Percentiles rank a stretch among this genome's conserved stretches.
Evolutionary conservation across 2,329 filamentous ascomycete genomes (phyloP).

Genomic region (Fusarium luffae): DNA sequence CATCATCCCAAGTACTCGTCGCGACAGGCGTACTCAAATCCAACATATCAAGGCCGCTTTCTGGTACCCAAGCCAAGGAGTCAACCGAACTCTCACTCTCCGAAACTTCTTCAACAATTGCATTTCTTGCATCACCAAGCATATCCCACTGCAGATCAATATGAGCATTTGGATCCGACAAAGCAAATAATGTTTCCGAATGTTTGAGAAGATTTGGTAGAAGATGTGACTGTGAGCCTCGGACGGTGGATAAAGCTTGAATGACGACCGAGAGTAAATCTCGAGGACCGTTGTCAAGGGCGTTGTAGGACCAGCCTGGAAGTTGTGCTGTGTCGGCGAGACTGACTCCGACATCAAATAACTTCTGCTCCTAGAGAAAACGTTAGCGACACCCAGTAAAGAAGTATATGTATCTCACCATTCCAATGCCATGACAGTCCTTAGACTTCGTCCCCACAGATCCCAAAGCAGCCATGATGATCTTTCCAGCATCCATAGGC

Average conservation of each 20-base stretch:
- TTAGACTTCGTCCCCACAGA: slow-evolving; percentile 45
- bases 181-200: slow-evolving; percentile 30
- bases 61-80: slow-evolving; percentile 1
- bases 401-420: slow-evolving; percentile 24
- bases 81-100: slow-evolving; percentile 9
- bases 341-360: slow-evolving; percentile 49
- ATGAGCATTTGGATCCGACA: slow-evolving; percentile 25
- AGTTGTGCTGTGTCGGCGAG: slow-evolving; percentile 45
- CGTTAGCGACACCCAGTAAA: rapidly evolving
- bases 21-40: slow-evolving; percentile 25
- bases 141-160: slow-evolving; percentile 22
- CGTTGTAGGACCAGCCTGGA: slow-evolving; percentile 30
- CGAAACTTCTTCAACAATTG: slow-evolving; percentile 25
- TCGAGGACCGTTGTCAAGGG: slow-evolving; percentile 45
- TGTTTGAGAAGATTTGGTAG: slow-evolving; percentile 45
- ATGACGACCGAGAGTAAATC: slow-evolving; percentile 47
- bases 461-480: slow-evolving; percentile 44
- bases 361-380: slow-evolving; percentile 45
- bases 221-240: slow-evolving; percentile 45
- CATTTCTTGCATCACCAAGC: background rate
- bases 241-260: slow-evolving; percentile 39
- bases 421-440: slow-evolving; percentile 49
- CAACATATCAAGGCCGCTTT: slow-evolving; percentile 15
- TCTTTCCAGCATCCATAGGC: slow-evolving; percentile 48
- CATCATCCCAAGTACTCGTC: slow-evolving; percentile 15